Percentiles rank a stretch among this genome's conserved stretches.
Conservation (phyloP, 495 filamentous ascomycete genomes). For the Neurospora terricola region DNA sequence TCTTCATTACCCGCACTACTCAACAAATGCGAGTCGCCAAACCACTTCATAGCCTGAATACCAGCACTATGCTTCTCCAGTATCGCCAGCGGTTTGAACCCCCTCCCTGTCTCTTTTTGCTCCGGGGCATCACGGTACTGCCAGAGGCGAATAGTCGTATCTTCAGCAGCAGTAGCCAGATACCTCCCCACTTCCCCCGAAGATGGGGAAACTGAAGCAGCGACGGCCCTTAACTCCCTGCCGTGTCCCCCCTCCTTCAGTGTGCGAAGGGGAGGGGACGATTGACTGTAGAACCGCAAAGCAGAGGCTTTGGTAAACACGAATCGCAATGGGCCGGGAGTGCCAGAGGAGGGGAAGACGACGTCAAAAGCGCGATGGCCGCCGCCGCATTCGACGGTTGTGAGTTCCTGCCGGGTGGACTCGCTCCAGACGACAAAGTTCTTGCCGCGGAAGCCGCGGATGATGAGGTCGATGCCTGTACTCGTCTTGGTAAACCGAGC, state of each 20-base stretch:
- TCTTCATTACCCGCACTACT: slow-evolving; percentile 82
- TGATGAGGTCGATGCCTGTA: slow-evolving; percentile 41
- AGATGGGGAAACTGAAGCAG: slow-evolving; percentile 41
- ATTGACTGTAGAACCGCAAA: slow-evolving; percentile 43
- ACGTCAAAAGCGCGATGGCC: slow-evolving; percentile 64
- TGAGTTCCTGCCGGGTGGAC: slow-evolving; percentile 51
- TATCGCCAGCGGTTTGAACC: slow-evolving; percentile 46
- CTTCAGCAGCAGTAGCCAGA: slow-evolving; percentile 81
- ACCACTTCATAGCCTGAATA: slow-evolving; percentile 74
- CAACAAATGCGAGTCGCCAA: slow-evolving; percentile 58
- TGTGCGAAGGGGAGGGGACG: slow-evolving; percentile 34
- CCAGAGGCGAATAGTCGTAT: slow-evolving; percentile 73
- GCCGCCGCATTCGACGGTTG: slow-evolving; percentile 70
- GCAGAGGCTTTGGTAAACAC: slow-evolving; percentile 47
- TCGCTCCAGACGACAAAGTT: slow-evolving; percentile 75
- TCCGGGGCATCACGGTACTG: slow-evolving; percentile 10
- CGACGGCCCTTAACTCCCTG: slow-evolving; percentile 72
- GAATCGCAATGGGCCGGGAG: slow-evolving; percentile 30
- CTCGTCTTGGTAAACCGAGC: slow-evolving; percentile 39
- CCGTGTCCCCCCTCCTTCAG: slow-evolving; percentile 70
- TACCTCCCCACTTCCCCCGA: slow-evolving; percentile 11
- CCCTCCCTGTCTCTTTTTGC: neutral
- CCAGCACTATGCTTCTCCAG: slow-evolving; percentile 70
- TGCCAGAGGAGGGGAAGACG: slow-evolving; percentile 27
- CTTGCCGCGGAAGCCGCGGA: slow-evolving; percentile 73